A percentile compares a stretch with the other conserved stretches of the same genome.
Evolutionary conservation across 257 asterid genomes (phyloP).

Genomic region (Coffea canephora): DNA sequence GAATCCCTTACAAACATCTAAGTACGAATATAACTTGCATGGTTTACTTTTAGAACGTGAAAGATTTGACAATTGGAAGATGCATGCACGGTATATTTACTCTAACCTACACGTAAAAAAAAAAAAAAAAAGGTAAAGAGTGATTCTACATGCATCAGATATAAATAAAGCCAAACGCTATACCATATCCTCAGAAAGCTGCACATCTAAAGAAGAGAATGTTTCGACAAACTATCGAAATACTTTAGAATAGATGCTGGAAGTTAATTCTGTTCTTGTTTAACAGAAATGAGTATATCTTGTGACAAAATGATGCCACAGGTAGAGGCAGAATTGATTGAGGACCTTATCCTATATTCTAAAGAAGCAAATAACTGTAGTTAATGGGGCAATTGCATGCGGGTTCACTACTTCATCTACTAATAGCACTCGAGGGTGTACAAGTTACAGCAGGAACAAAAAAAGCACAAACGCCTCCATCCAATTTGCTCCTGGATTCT

Average conservation of each 20-base stretch:
- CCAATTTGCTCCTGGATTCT: neutral
- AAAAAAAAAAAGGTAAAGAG: neutral
- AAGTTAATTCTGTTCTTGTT: neutral
- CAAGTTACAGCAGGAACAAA: neutral
- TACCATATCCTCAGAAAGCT: neutral
- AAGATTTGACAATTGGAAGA: neutral
- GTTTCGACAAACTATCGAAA: neutral
- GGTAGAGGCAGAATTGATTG: neutral
- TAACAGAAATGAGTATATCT: neutral
- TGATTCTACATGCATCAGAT: neutral
- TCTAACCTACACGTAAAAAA: neutral
- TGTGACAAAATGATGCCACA: neutral
- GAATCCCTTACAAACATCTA: no score
- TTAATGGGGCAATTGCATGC: neutral
- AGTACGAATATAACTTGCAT: no score
- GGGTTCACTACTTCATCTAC: slow-evolving; percentile 4
- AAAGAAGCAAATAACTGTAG: neutral
- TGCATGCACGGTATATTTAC: slow-evolving; percentile 3
- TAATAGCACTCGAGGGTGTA: neutral
- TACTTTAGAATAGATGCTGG: neutral
- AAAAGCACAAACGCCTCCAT: neutral
- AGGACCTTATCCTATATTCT: neutral
- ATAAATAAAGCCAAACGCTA: neutral
- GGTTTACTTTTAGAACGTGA: no score
- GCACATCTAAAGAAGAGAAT: neutral